Percentiles rank a stretch among this genome's conserved stretches.
Conservation (phyloP, 2,329 filamentous ascomycete species). For the Neurospora sp. region DNA sequence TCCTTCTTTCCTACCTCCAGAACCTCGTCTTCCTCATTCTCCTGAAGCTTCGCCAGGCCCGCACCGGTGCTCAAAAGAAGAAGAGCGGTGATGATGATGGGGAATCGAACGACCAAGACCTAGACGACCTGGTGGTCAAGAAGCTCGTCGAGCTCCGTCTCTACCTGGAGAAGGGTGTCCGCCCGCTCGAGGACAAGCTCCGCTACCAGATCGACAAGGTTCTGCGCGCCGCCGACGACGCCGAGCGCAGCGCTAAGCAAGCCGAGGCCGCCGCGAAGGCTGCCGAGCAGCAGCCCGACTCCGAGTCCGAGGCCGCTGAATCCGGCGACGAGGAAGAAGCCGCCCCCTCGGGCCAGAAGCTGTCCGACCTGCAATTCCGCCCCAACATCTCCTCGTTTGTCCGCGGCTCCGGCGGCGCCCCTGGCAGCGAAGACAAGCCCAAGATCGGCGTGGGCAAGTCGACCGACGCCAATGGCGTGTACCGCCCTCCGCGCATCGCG, state of each 20-base stretch:
- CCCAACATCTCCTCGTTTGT: slow-evolving; percentile 29
- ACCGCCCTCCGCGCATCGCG: slow-evolving; percentile 80
- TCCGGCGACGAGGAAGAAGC: slow-evolving; percentile 25
- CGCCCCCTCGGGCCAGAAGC: slow-evolving; percentile 14
- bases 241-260: slow-evolving; percentile 37
- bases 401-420: slow-evolving; percentile 20
- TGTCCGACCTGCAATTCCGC: slow-evolving; percentile 24
- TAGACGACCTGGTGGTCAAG: slow-evolving; percentile 61
- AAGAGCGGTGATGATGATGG: background rate
- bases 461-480: slow-evolving; percentile 57
- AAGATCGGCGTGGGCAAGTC: slow-evolving; percentile 20
- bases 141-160: slow-evolving; percentile 88
- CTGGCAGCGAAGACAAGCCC: background rate
- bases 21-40: slow-evolving; percentile 84
- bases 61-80: slow-evolving; percentile 23
- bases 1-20: slow-evolving; percentile 93
- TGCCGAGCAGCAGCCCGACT: slow-evolving; percentile 24
- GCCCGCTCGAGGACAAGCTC: slow-evolving; percentile 78
- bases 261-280: slow-evolving; percentile 26
- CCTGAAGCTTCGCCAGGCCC: slow-evolving; percentile 59
- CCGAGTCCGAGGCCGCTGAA: slow-evolving; percentile 15
- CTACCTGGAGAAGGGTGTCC: slow-evolving; percentile 85
- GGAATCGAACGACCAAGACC: slow-evolving; percentile 23
- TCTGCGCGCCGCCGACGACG: slow-evolving; percentile 73
- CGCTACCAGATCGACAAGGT: slow-evolving; percentile 97